A percentile compares a stretch with the other conserved stretches of the same genome.
phyloP scores from a whole-genome alignment of 331 rosid species.

The Cydonia oblonga region DNA sequence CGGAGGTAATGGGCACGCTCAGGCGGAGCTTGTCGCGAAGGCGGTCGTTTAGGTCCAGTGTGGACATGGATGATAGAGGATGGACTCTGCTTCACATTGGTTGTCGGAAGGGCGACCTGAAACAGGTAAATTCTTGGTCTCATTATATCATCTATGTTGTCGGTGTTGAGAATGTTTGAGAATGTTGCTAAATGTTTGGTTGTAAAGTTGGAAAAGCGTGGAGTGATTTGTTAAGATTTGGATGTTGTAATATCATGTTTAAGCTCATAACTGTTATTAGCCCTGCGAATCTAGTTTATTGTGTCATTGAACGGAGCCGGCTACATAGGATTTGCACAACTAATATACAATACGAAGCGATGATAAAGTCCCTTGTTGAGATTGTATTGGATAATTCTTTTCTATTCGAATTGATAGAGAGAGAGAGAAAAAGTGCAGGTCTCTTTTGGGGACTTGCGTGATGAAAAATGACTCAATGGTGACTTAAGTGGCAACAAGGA shows the following conservation, averaged over 20 bases:
- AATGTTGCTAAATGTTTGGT: neutral
- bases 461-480: neutral
- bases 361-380: neutral
- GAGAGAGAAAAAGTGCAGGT: neutral
- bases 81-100: constrained; percentile 77
- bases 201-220: too few relatives aligned
- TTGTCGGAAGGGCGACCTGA: constrained; percentile 67
- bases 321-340: too few relatives aligned
- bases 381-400: neutral
- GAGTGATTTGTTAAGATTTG: too few relatives aligned
- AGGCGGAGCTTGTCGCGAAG: constrained; percentile 46
- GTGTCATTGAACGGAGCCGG: neutral
- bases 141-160: neutral
- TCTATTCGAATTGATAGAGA: too few relatives aligned
- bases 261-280: neutral
- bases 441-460: neutral
- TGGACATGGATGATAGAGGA: constrained; percentile 66
- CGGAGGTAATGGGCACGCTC: constrained; percentile 17
- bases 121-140: constrained; percentile 24
- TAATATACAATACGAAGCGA: neutral
- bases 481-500: neutral
- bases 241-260: neutral
- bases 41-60: constrained; percentile 36
- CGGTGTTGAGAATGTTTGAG: neutral
- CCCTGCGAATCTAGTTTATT: neutral